These are phyloP conservation scores for Lanmaoa pseudosensibilis DNA, from an alignment of 768 basidiomycete species.

Conservation along the genomic window DNA sequence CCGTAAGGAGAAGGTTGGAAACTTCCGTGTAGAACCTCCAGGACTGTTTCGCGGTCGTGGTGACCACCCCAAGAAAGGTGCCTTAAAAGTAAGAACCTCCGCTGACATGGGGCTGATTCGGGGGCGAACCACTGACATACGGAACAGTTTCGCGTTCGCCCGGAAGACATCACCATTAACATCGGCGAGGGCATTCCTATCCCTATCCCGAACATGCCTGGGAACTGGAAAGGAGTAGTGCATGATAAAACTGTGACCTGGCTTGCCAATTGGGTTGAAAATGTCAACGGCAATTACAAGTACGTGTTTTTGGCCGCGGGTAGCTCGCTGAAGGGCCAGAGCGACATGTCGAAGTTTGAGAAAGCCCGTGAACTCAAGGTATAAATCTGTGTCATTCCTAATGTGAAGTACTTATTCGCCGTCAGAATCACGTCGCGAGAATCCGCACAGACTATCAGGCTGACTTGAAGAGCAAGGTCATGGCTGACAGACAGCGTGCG, in stretches of 20 bases:
- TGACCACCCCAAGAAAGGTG: slow-evolving; percentile 97
- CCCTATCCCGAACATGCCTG: slow-evolving; percentile 89
- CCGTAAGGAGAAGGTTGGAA: slow-evolving; percentile 96
- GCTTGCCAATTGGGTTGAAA: slow-evolving; percentile 99
- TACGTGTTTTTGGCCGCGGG: slow-evolving; percentile 99
- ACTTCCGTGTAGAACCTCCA: slow-evolving; percentile 97
- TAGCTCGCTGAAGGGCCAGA: slow-evolving; percentile 96
- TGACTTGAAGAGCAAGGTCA: slow-evolving; percentile 87
- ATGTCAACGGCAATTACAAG: slow-evolving; percentile 92
- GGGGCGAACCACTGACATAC: slow-evolving; percentile 6
- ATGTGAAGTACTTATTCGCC: slow-evolving; percentile 4
- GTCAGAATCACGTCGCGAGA: slow-evolving; percentile 82
- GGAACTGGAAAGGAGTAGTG: slow-evolving; percentile 83
- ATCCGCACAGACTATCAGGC: slow-evolving; percentile 86
- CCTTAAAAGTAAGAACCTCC: slow-evolving; percentile 68
- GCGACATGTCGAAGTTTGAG: slow-evolving; percentile 97
- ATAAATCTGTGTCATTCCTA: background rate
- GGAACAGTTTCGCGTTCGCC: slow-evolving; percentile 75
- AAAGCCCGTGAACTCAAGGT: slow-evolving; percentile 97
- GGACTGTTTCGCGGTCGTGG: slow-evolving; percentile 98
- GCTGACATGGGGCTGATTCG: background rate
- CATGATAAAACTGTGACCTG: slow-evolving; percentile 98
- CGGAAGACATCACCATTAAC: slow-evolving; percentile 96
- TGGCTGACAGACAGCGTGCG: slow-evolving; percentile 95
- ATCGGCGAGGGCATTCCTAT: slow-evolving; percentile 74